Base-by-base conservation (phyloP, 2,329 filamentous ascomycete species). In the Penicillium janthinellum region DNA sequence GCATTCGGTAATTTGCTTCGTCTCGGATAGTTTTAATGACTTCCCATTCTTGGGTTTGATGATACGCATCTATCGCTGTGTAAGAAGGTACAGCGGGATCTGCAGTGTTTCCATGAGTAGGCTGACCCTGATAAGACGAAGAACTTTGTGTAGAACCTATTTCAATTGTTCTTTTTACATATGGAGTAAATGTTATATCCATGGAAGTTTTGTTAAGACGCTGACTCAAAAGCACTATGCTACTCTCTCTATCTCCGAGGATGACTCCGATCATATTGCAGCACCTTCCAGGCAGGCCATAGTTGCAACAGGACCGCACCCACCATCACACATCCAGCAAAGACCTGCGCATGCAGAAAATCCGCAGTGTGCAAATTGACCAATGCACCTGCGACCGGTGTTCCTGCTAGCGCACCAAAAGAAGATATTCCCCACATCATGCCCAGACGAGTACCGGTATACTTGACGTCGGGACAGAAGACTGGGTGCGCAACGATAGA, bases 341-440 rank as follows among this genome's bases (percentile, higher is more conserved):
- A 74, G 0, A 74, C 55, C 54, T 75, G 72, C n/a, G 72, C 67
- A 3, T 52, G 62, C 28, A 72, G 35, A 17, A 74, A 75, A 7
- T 70, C 31, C 1, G 65, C 67, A 0, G 66, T 59, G 0, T 66
- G 63, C 7, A 73, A 49, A 59, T 71, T 60, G 8, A 74, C 70
- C 57, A 75, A 53, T 5, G 71, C 66, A 1, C 73, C 73, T 0
- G 71, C 73, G 55, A 75, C 71, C 0, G 73, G 71, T 7, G 71
- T 70, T 1, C 71, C 73, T 5, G 68, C 68, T 35, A 75, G 55
- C 3, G 70, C 65, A 2, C 72, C 72, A 14, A 75, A 64, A 1
- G 71, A 72, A n/a, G 69, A 70, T 17, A 73, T 73, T 3, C 70
- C 70, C 71, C 70, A 74, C 71, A 73, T 73, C 71, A 74, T 74